phyloP scores from a whole-genome alignment of 306 rosid genomes.

The Casuarina glauca region DNA sequence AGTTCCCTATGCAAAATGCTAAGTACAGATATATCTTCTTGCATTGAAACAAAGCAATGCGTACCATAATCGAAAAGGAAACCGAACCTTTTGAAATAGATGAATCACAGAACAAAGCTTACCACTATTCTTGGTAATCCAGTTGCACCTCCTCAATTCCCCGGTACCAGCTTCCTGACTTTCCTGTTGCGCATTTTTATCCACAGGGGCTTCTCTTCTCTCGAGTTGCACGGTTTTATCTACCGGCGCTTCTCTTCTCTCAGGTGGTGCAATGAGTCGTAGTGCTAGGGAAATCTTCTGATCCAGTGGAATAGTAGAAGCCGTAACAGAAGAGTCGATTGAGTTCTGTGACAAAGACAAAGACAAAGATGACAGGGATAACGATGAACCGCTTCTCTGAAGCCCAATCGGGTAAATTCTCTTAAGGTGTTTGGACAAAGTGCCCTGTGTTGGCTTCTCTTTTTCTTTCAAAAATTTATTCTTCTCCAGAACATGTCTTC shows the following conservation, averaged over 20 bases:
- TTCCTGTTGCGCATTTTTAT: slow-evolving; percentile 45
- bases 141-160: slow-evolving; percentile 78
- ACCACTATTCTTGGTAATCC: slow-evolving; percentile 88
- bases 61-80: neutral
- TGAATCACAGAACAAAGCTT: slow-evolving; percentile 17
- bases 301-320: slow-evolving; percentile 63
- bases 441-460: slow-evolving; percentile 48
- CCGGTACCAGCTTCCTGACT: slow-evolving; percentile 40
- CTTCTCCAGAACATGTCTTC: slow-evolving; percentile 58
- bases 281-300: slow-evolving; percentile 72
- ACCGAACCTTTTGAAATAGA: neutral
- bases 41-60: neutral
- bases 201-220: slow-evolving; percentile 46
- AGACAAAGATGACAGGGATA: slow-evolving; percentile 71
- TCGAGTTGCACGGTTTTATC: slow-evolving; percentile 44
- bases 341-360: slow-evolving; percentile 88
- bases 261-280: slow-evolving; percentile 56
- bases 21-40: neutral
- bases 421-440: slow-evolving; percentile 63
- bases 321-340: slow-evolving; percentile 73
- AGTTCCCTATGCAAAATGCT: neutral
- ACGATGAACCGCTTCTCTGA: slow-evolving; percentile 74
- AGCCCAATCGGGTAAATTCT: slow-evolving; percentile 92
- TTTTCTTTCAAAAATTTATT: slow-evolving; percentile 51
- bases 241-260: slow-evolving; percentile 48